Conservation (phyloP, 2,329 filamentous ascomycete genomes). For the Scorias spongiosa region DNA sequence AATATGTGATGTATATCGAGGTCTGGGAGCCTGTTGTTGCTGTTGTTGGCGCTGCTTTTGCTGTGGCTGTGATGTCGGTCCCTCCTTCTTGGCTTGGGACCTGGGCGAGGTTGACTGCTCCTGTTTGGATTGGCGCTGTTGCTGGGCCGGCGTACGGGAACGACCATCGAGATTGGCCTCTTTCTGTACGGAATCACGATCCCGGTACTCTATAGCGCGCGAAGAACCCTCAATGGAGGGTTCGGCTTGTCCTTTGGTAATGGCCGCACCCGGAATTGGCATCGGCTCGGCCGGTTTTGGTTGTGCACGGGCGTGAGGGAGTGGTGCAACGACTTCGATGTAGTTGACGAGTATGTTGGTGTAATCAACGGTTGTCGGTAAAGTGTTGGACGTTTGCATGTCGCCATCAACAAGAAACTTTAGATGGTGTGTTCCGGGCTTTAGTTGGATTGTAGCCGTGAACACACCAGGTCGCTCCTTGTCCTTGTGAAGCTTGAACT, state of each 20-base stretch:
- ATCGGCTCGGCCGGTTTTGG: slow-evolving; percentile 16
- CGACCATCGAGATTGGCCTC: slow-evolving; percentile 2
- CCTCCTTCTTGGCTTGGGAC: neutral
- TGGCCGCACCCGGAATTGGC: slow-evolving; percentile 15
- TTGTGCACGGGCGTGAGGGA: slow-evolving; percentile 8
- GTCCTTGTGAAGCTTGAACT: slow-evolving; percentile 70
- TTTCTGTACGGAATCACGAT: slow-evolving; percentile 40
- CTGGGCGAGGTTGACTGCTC: neutral
- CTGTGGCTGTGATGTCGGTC: neutral
- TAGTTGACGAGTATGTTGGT: slow-evolving; percentile 98
- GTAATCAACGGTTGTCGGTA: slow-evolving; percentile 93
- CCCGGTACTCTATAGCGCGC: slow-evolving; percentile 26
- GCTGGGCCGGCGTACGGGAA: slow-evolving; percentile 4
- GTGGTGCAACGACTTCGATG: slow-evolving; percentile 53
- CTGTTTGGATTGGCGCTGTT: neutral
- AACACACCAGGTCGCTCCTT: slow-evolving; percentile 42
- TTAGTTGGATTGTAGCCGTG: slow-evolving; percentile 64
- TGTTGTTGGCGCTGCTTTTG: slow-evolving; percentile 3
- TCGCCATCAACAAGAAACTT: slow-evolving; percentile 91
- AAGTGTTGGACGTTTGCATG: slow-evolving; percentile 73
- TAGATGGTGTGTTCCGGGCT: slow-evolving; percentile 88
- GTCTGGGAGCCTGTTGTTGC: slow-evolving; percentile 26
- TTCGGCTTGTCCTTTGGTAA: slow-evolving; percentile 10
- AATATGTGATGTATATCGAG: slow-evolving; percentile 56
- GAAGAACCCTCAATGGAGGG: slow-evolving; percentile 6